Evolutionary conservation across 305 asterid species (phyloP).

Genomic region (Euphrasia arctica): DNA sequence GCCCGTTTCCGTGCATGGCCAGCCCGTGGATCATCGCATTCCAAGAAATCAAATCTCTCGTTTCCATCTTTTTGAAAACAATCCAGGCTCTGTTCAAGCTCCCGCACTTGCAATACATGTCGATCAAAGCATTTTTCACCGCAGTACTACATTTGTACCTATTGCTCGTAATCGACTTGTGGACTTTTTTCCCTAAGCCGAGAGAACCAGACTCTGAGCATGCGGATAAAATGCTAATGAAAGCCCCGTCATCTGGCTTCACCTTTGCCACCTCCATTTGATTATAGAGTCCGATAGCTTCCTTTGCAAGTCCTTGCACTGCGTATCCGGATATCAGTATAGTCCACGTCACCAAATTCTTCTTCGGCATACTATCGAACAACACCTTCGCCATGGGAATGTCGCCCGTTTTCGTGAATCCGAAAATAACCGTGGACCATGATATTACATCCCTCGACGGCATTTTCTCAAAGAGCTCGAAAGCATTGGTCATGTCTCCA

Average conservation of each 20-base stretch:
- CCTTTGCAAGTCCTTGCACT: conserved; percentile 55
- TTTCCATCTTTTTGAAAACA: conserved; percentile 41
- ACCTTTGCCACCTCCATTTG: conserved; percentile 43
- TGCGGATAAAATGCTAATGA: conserved; percentile 59
- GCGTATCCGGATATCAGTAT: conserved; percentile 68
- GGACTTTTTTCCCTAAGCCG: conserved; percentile 64
- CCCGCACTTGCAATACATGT: conserved; percentile 87
- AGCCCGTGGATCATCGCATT: conserved; percentile 75
- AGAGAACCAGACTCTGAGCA: conserved; percentile 68
- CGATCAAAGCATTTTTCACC: conserved; percentile 63
- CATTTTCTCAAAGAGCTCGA: conserved; percentile 54
- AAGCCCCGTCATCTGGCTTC: conserved; percentile 47
- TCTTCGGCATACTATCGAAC: conserved; percentile 75
- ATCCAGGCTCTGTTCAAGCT: conserved; percentile 50
- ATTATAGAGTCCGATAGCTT: conserved; percentile 50
- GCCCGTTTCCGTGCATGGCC: conserved; percentile 74
- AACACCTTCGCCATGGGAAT: conserved; percentile 60
- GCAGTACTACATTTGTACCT: conserved; percentile 32
- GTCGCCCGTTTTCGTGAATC: conserved; percentile 58
- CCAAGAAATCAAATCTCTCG: conserved; percentile 68
- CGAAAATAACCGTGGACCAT: conserved; percentile 70
- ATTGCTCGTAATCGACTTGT: conserved; percentile 33
- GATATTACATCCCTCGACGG: conserved; percentile 66
- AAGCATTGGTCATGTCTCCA: conserved; percentile 55
- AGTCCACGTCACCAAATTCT: conserved; percentile 75